Conservation (phyloP, 1,139 yeast species). For the Pichia sp. region DNA sequence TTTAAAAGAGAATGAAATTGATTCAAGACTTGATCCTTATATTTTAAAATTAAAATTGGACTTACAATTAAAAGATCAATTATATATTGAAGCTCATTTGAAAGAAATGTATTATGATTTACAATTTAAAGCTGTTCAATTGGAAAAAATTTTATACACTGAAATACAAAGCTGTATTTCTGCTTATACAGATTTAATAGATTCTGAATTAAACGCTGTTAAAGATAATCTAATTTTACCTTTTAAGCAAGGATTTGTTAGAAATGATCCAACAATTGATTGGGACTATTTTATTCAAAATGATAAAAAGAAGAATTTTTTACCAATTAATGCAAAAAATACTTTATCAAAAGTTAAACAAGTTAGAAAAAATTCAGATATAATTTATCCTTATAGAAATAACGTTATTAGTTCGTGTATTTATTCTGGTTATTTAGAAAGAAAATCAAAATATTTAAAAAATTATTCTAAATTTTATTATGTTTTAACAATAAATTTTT, state of each 20-base stretch:
- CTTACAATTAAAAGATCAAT: slow-evolving; percentile 60
- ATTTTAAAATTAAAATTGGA: slow-evolving; percentile 58
- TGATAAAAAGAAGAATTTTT: slow-evolving; percentile 38
- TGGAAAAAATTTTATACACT: slow-evolving; percentile 61
- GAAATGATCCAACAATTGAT: slow-evolving; percentile 58
- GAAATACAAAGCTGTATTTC: slow-evolving; percentile 59
- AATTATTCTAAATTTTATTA: slow-evolving; percentile 62
- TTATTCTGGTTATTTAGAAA: slow-evolving; percentile 48
- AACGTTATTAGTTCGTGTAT: slow-evolving; percentile 45
- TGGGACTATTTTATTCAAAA: slow-evolving; percentile 67
- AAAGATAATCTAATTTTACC: slow-evolving; percentile 55
- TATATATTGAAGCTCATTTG: slow-evolving; percentile 62
- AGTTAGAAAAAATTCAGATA: slow-evolving; percentile 41
- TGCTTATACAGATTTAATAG: slow-evolving; percentile 49
- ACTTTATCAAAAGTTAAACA: slow-evolving; percentile 34
- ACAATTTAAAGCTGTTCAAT: slow-evolving; percentile 64
- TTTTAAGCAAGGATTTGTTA: slow-evolving; percentile 55
- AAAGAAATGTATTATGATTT: slow-evolving; percentile 66
- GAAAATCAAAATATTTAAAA: slow-evolving; percentile 58
- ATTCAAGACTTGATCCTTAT: slow-evolving; percentile 54
- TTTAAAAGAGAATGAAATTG: slow-evolving; percentile 17
- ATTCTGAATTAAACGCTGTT: slow-evolving; percentile 51
- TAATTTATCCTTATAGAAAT: slow-evolving; percentile 48
- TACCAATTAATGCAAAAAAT: slow-evolving; percentile 23
- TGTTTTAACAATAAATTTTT: slow-evolving; percentile 63